Percentiles rank a stretch among this genome's conserved stretches.
phyloP scores from a whole-genome alignment of 495 filamentous ascomycete species.

The Penicillium canariense region DNA sequence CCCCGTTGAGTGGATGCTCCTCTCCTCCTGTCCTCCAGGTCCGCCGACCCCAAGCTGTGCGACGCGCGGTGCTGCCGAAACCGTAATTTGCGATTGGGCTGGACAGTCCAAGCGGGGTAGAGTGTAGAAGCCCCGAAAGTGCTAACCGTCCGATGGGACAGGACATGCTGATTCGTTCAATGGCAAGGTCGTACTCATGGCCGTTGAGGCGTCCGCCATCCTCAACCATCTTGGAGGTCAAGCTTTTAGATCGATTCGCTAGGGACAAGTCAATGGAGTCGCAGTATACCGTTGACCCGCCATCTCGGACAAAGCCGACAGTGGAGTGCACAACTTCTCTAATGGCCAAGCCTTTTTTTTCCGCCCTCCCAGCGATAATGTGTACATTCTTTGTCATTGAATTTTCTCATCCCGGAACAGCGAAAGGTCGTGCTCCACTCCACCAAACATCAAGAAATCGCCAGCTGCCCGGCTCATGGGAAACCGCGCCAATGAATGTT shows the following conservation, averaged over 20 bases:
- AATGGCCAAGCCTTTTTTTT: background rate
- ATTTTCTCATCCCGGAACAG: constrained; percentile 2
- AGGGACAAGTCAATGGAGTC: background rate
- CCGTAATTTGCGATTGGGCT: constrained; percentile 9
- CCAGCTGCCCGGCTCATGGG: constrained; percentile 5
- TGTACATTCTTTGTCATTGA: background rate
- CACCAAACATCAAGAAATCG: constrained; percentile 3
- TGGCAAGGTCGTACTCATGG: background rate
- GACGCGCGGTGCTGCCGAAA: constrained; percentile 24
- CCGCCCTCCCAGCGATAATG: too few relatives aligned
- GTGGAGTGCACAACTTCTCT: too few relatives aligned
- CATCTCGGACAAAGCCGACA: too few relatives aligned
- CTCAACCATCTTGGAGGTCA: background rate
- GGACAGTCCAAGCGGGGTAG: constrained; percentile 2
- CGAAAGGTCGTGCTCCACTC: constrained; percentile 15
- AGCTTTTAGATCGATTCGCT: constrained; percentile 2
- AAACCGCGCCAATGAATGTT: background rate
- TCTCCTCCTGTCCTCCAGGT: background rate
- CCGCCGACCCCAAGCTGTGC: constrained; percentile 2
- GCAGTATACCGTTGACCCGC: too few relatives aligned
- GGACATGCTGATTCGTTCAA: background rate
- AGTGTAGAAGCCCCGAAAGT: background rate
- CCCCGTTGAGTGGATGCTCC: background rate
- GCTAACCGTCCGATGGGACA: too few relatives aligned
- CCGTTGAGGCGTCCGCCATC: background rate